Evolutionary conservation across 1,284 basidiomycete genomes (phyloP).

Genomic region (Malassezia equina): DNA sequence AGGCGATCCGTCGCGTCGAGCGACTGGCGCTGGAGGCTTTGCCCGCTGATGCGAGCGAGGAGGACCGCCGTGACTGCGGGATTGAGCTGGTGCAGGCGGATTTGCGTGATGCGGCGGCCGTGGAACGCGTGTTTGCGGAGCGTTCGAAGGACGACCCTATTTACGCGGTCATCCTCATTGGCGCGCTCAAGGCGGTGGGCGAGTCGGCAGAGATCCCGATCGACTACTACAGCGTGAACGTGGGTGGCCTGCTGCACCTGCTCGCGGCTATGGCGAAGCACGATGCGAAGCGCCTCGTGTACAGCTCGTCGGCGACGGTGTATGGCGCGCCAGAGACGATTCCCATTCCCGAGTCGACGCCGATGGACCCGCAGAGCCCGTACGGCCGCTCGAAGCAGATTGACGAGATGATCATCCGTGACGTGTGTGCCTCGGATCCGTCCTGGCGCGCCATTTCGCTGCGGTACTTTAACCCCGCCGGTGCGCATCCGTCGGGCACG

Average conservation of each 20-base stretch:
- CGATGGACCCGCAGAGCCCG: constrained; percentile 76
- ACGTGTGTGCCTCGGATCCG: constrained; percentile 70
- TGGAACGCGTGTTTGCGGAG: constrained; percentile 31
- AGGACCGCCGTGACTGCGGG: constrained; percentile 61
- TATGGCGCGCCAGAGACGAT: constrained; percentile 87
- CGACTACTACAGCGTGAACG: constrained; percentile 51
- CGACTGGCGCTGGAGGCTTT: constrained; percentile 65
- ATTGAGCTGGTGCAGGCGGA: constrained; percentile 56
- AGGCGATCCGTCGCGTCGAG: constrained; percentile 62
- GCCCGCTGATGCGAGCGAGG: constrained; percentile 57
- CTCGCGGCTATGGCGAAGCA: constrained; percentile 62
- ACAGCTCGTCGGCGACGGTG: constrained; percentile 97
- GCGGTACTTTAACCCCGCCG: constrained; percentile 96
- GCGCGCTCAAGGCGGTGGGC: constrained; percentile 94
- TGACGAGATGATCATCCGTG: constrained; percentile 80
- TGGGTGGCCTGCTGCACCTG: constrained; percentile 40
- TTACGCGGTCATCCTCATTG: constrained; percentile 92
- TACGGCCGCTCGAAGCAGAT: constrained; percentile 95
- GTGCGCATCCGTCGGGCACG: constrained; percentile 85
- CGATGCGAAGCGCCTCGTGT: constrained; percentile 75
- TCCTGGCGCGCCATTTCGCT: constrained; percentile 71
- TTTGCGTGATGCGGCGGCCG: constrained; percentile 31
- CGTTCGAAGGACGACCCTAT: constrained; percentile 52
- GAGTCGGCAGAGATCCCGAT: constrained; percentile 91
- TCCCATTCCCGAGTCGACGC: constrained; percentile 87